Percentiles rank a stretch among this genome's conserved stretches.
Evolutionary conservation across 1,284 basidiomycete species (phyloP).

Genomic region (Heterobasidion parviporum): DNA sequence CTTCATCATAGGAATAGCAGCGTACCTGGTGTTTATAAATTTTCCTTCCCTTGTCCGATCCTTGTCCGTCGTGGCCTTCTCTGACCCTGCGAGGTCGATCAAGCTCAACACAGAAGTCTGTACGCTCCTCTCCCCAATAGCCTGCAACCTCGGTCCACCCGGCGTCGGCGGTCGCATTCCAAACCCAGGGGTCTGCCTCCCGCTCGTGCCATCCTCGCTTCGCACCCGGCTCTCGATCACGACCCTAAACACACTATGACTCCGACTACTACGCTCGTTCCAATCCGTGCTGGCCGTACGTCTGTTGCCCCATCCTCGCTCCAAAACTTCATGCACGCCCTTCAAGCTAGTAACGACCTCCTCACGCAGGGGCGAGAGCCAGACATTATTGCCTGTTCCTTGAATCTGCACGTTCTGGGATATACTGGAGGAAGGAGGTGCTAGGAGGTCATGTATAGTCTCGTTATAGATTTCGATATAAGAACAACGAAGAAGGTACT

Average conservation of each 20-base stretch:
- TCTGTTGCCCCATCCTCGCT: constrained; percentile 80
- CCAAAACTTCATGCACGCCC: constrained; percentile 78
- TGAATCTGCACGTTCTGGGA: constrained; percentile 63
- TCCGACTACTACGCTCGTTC: constrained; percentile 91
- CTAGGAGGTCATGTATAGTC: constrained; percentile 79
- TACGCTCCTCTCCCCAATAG: constrained; percentile 64
- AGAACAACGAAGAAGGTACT: constrained; percentile 90
- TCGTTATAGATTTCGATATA: constrained; percentile 99
- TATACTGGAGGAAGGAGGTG: constrained; percentile 60
- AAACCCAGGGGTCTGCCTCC: constrained; percentile 46
- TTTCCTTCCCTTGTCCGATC: constrained; percentile 88
- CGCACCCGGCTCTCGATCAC: constrained; percentile 78
- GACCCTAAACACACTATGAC: constrained; percentile 88
- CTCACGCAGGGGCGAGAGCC: constrained; percentile 73
- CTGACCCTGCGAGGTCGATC: constrained; percentile 96
- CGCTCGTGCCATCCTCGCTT: constrained; percentile 34
- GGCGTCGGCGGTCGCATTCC: constrained; percentile 54
- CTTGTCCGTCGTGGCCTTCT: constrained; percentile 91
- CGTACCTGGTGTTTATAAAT: constrained; percentile 84
- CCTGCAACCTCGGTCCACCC: constrained; percentile 59
- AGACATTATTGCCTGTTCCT: constrained; percentile 47
- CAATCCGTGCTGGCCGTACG: constrained; percentile 94
- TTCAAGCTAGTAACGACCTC: constrained; percentile 90
- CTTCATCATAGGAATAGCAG: not conserved
- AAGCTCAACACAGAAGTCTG: constrained; percentile 79